phyloP scores from a whole-genome alignment of 2,329 filamentous ascomycete species.

The Fusarium stilboides region DNA sequence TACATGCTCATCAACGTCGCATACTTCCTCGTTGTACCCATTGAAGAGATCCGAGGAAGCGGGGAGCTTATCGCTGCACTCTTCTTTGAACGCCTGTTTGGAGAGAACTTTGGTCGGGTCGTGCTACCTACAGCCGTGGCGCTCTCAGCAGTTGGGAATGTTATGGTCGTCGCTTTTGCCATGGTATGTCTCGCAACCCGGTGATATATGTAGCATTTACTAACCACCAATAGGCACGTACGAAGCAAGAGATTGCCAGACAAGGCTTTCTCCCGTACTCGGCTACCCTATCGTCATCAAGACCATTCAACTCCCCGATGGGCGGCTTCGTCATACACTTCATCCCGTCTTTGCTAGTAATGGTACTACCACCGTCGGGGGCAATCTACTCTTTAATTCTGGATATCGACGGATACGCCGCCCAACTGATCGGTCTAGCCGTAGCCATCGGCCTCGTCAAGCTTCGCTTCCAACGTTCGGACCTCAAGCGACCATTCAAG shows the following conservation, averaged over 20 bases:
- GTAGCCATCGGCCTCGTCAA: slow-evolving; percentile 71
- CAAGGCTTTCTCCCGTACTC: slow-evolving; percentile 79
- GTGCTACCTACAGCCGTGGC: slow-evolving; percentile 76
- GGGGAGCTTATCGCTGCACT: slow-evolving; percentile 78
- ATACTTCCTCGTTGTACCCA: slow-evolving; percentile 75
- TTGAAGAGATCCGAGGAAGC: slow-evolving; percentile 76
- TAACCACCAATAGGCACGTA: slow-evolving; percentile 65
- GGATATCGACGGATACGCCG: slow-evolving; percentile 79
- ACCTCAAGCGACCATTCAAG: slow-evolving; percentile 74
- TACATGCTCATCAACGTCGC: slow-evolving; percentile 78
- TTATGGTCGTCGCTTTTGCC: slow-evolving; percentile 80
- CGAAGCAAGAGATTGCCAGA: slow-evolving; percentile 81
- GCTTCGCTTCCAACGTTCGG: slow-evolving; percentile 71
- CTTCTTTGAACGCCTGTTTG: slow-evolving; percentile 77
- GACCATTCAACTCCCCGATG: slow-evolving; percentile 76
- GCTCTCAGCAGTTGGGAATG: slow-evolving; percentile 77
- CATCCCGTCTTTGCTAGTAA: slow-evolving; percentile 77
- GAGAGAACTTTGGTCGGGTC: slow-evolving; percentile 68
- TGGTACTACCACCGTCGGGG: slow-evolving; percentile 73
- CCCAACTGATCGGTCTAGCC: slow-evolving; percentile 72
- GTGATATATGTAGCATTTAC: slow-evolving; percentile 20
- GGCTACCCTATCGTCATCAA: slow-evolving; percentile 72
- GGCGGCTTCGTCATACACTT: slow-evolving; percentile 79
- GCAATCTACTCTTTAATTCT: slow-evolving; percentile 82
- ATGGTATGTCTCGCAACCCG: slow-evolving; percentile 61